Base-by-base conservation (phyloP, 176 grass and related monocot genomes). In the Aegilops longissima region DNA sequence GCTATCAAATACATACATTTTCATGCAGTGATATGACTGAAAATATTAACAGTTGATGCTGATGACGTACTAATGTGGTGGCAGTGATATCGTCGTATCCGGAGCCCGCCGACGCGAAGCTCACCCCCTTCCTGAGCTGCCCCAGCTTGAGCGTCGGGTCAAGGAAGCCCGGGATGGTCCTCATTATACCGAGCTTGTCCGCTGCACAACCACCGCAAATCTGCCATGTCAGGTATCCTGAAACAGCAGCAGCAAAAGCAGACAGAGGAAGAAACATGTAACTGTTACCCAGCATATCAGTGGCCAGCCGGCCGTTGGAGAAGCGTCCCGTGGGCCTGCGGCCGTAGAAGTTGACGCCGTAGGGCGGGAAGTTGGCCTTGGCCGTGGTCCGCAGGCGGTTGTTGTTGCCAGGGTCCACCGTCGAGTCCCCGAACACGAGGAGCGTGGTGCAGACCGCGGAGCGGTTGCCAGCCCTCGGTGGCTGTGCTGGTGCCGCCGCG, bases 401-500 rank as follows among this genome's bases (percentile, higher is more conserved):
- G 88, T 95, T 95, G 81, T 95, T 95, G 2, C 93, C 93, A 4
- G 93, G 88, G 56, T 95, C 93, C 5, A 95, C 91, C 0, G 93
- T 95, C 1, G 93, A 95, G 81, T 95, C 93, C 11, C 91, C 93
- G 6, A 95, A 89, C 3, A 89, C 51, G 13, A 95, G 93, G 14
- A 95, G 62, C 0, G 88, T 83, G 14, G 23, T 78, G 34, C 86
- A 88, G 1, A 64, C 63, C 13, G n/a, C 30, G 16, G 80, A 84
- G 45, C 79, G 66, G 62, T 86, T 88, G 36, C 76, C 84, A 0
- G 3, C 24, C 21, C 42, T 13, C n/a, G 25, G 36, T 38, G 70
- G 27, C 5, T 35, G 63, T 1, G 21, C 8, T 18, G 73, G 71
- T 13, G 44, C 73, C n/a, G 23, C 67, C 42, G 8, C 68, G 30